Conservation (phyloP, 345 rosid species). For the Triadica sebifera region DNA sequence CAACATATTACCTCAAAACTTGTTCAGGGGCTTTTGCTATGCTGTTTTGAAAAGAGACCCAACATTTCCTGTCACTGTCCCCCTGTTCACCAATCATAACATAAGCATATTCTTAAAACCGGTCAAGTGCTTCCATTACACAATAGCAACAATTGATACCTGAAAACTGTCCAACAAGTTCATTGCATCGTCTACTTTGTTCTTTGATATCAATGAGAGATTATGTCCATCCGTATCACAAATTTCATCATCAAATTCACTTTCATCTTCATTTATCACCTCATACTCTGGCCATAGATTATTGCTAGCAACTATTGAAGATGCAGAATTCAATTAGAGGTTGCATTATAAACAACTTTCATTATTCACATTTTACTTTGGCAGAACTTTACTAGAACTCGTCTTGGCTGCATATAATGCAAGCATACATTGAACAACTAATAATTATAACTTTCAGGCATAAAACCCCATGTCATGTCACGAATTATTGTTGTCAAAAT, state of each 20-base stretch:
- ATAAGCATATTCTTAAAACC: not conserved
- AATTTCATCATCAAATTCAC: constrained; percentile 57
- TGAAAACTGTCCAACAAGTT: constrained; percentile 53
- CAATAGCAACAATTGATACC: constrained; percentile 39
- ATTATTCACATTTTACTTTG: not conserved
- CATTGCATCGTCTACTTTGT: constrained; percentile 40
- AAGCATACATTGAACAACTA: not conserved
- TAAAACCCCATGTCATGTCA: not conserved
- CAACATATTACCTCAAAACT: constrained; percentile 62
- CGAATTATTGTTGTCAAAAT: not conserved
- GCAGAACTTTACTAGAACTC: not conserved
- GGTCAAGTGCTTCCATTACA: not conserved
- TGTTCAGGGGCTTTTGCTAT: constrained; percentile 76
- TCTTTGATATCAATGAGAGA: constrained; percentile 41
- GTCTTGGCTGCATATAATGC: not conserved
- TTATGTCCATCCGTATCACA: constrained; percentile 40
- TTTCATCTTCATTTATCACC: constrained; percentile 62
- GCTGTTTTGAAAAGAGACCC: constrained; percentile 28
- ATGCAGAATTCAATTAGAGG: constrained; percentile 16
- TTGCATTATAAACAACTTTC: not conserved
- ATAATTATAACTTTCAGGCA: not conserved
- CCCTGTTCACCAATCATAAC: constrained; percentile 44
- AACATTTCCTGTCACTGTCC: constrained; percentile 56
- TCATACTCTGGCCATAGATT: constrained; percentile 82
- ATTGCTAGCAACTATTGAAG: constrained; percentile 61